Base-by-base conservation (phyloP, 2,329 filamentous ascomycete species). In the Penicillium freii region DNA sequence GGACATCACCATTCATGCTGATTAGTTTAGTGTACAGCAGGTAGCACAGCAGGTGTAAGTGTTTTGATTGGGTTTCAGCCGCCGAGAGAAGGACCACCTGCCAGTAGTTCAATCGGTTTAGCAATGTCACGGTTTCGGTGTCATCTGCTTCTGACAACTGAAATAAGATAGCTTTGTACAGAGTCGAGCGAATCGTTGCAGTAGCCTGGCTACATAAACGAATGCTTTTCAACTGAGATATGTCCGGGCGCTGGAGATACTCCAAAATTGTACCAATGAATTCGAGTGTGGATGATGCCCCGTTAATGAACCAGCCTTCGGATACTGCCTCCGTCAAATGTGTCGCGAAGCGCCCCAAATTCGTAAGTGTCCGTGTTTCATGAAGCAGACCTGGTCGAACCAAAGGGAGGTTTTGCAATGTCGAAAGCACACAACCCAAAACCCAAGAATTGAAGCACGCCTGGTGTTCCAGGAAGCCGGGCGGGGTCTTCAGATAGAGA, bases 271-370 rank as follows among this genome's bases (percentile, higher is more conserved):
- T 87, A 1, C 93, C 94, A 4, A 88, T 84, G 66, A 97, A 95
- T 67, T 97, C 92, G 33, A 97, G 82, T 65, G 94, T 83, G 4
- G 86, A 82, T 65, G 92, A 89, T 1, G 90, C 90, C 1, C 93
- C 93, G 63, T 94, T 88, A 61, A 97, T 84, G 69, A 97, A 97
- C 91, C 92, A 97, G 17, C 94, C 94, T 74, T 97, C 94, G 64
- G 94, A 97, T 13, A 96, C 88, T 6, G 91, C 90, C 72, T 99
- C 94, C 0, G 89, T 85, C 71, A 97, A 84, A 69, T 97, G 91
- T 3, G 84, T 79, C 33, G 87, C 86, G 61, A 97, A 89, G 13
- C 92, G 85, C 0, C 89, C 87, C 69, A 99, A 81, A 64, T 99
- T 99, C 4, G 89, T 93, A 49, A 99, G 79, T 1, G 95, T 84